A percentile compares a stretch with the other conserved stretches of the same genome.
phyloP scores from a whole-genome alignment of 192 early-diverging fungal species.

The Glomus cerebriforme region DNA sequence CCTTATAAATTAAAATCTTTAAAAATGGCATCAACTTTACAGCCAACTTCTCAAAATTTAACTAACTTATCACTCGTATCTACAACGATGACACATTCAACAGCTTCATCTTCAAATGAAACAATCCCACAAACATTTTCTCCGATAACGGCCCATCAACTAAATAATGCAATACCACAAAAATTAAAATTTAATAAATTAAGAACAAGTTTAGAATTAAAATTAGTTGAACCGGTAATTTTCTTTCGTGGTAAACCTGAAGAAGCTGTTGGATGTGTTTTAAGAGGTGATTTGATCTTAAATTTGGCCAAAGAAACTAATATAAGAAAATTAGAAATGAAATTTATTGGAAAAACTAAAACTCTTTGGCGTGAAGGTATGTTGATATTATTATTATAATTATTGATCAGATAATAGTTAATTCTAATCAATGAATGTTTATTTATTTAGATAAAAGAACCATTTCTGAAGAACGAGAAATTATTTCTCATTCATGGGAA shows the following conservation, averaged over 20 bases:
- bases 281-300: conserved; percentile 15
- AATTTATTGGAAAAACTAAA: not conserved
- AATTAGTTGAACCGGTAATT: conserved; percentile 17
- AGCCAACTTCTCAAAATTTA: not conserved
- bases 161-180: not conserved
- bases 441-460: conserved; percentile 13
- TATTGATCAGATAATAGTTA: too few species aligned
- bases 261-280: conserved; percentile 21
- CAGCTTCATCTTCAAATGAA: not conserved
- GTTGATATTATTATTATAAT: too few species aligned
- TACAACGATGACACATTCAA: not conserved
- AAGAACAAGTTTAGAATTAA: conserved; percentile 4
- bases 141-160: not conserved
- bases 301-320: not conserved
- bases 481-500: conserved; percentile 6
- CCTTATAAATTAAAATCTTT: too few species aligned
- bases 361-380: not conserved
- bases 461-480: not conserved
- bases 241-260: conserved; percentile 21
- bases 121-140: not conserved
- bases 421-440: too few species aligned
- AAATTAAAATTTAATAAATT: not conserved
- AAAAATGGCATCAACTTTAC: not conserved
- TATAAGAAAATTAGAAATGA: conserved; percentile 12
- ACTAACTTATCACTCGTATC: not conserved